phyloP scores from a whole-genome alignment of 192 early-diverging fungal genomes.

The Backusella luteola region DNA sequence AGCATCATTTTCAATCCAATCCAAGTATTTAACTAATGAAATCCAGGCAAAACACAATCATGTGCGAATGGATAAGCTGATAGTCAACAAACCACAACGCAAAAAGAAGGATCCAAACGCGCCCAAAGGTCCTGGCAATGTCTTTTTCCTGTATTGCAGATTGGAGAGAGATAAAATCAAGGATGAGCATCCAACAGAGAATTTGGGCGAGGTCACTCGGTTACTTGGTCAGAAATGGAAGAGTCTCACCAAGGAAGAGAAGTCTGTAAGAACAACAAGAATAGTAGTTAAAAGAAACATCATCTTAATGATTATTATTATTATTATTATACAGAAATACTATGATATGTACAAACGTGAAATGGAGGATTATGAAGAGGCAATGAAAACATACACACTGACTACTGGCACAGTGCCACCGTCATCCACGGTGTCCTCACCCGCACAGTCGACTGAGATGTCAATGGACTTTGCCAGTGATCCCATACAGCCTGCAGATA shows the following conservation, averaged over 20 bases:
- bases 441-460: conserved; percentile 14
- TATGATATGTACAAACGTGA: conserved; percentile 17
- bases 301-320: not conserved
- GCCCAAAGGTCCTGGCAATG: conserved; percentile 43
- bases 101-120: conserved; percentile 42
- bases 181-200: conserved; percentile 39
- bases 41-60: not conserved
- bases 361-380: conserved; percentile 32
- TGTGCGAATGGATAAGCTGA: conserved; percentile 14
- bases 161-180: conserved; percentile 43
- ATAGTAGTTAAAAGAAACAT: not conserved
- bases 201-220: conserved; percentile 36
- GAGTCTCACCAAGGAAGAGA: conserved; percentile 36
- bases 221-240: conserved; percentile 45
- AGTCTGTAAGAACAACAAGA: conserved; percentile 17
- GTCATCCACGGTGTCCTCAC: conserved; percentile 3
- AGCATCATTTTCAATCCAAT: not conserved
- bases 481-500: not conserved
- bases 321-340: conserved; percentile 26
- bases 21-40: too few species aligned
- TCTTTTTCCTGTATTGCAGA: conserved; percentile 41
- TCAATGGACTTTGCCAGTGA: conserved; percentile 11
- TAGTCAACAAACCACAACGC: conserved; percentile 30
- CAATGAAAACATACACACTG: conserved; percentile 27
- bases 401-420: not conserved